A percentile compares a stretch with the other conserved stretches of the same genome.
phyloP scores from a whole-genome alignment of 306 rosid species.

The Fragaria vesca region DNA sequence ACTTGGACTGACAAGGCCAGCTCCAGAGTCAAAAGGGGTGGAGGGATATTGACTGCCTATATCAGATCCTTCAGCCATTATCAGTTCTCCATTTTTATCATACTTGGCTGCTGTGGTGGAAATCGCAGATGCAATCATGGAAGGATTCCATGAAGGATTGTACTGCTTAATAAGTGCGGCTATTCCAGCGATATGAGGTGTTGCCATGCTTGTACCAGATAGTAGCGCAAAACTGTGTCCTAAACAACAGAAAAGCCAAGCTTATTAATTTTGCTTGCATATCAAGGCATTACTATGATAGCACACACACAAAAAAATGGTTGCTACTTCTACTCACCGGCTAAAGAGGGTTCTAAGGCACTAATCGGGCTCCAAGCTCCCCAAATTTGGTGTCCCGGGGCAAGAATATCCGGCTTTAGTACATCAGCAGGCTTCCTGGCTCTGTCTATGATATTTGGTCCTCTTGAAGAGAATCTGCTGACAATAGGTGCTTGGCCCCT shows the following conservation, averaged over 20 bases:
- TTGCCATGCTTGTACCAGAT: constrained; percentile 95
- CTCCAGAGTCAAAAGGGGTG: constrained; percentile 72
- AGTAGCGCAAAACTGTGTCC: constrained; percentile 61
- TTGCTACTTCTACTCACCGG: constrained; percentile 35
- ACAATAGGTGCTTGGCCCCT: constrained; percentile 55
- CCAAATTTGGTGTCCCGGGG: constrained; percentile 95
- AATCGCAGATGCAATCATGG: constrained; percentile 83
- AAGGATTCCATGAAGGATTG: constrained; percentile 84
- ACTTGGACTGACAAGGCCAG: constrained; percentile 65
- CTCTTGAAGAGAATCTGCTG: constrained; percentile 84
- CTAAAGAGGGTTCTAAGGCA: constrained; percentile 50
- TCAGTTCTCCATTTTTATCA: constrained; percentile 51
- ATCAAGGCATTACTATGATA: neutral
- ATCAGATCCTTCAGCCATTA: constrained; percentile 66
- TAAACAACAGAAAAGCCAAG: constrained; percentile 20
- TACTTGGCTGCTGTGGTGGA: constrained; percentile 72
- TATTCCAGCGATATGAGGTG: constrained; percentile 85
- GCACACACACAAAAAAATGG: neutral
- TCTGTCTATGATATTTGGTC: constrained; percentile 67
- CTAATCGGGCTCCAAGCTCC: constrained; percentile 90
- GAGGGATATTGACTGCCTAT: constrained; percentile 45
- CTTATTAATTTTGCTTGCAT: neutral
- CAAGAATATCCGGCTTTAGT: constrained; percentile 87
- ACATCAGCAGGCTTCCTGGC: constrained; percentile 51
- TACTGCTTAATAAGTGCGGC: constrained; percentile 86